A percentile compares a stretch with the other conserved stretches of the same genome.
phyloP scores from a whole-genome alignment of 129 eudicot genomes.

The Artemisia tridentata region DNA sequence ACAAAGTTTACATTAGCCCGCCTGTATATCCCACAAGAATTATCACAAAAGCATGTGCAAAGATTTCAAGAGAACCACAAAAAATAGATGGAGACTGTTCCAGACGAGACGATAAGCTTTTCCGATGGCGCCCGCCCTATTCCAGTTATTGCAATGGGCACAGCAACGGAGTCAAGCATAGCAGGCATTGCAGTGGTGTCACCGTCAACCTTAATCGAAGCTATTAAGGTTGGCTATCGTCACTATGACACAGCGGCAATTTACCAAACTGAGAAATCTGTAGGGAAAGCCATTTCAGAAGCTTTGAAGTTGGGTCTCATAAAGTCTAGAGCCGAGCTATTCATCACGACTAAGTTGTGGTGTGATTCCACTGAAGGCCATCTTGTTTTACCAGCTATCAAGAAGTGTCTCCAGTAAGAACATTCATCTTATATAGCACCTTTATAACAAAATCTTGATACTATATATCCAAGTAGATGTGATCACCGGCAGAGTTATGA shows the following conservation, averaged over 20 bases:
- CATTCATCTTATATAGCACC: neutral
- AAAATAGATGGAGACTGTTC: neutral
- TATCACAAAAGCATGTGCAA: no score
- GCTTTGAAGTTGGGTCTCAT: conserved; percentile 25
- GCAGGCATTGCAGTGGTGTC: conserved; percentile 8
- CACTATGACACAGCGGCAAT: conserved; percentile 51
- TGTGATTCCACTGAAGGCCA: conserved; percentile 7
- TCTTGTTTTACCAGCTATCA: no score
- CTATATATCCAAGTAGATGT: no score
- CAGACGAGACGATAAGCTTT: neutral
- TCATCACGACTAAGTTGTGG: conserved; percentile 12
- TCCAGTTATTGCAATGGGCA: conserved; percentile 43
- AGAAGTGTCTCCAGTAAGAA: neutral
- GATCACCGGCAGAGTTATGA: no score
- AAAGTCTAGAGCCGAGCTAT: conserved; percentile 13
- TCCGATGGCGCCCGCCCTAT: conserved; percentile 18
- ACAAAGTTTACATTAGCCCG: no score
- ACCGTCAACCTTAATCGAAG: conserved; percentile 35
- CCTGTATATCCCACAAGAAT: no score
- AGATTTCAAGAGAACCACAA: neutral
- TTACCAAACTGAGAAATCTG: conserved; percentile 35
- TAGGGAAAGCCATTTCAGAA: conserved; percentile 41
- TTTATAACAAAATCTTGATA: no score
- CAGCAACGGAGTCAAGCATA: conserved; percentile 14
- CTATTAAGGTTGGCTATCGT: conserved; percentile 44